These are phyloP conservation scores for Vickermania ingenoplastis DNA, from an alignment of 208 protist species.

Conservation along the genomic window DNA sequence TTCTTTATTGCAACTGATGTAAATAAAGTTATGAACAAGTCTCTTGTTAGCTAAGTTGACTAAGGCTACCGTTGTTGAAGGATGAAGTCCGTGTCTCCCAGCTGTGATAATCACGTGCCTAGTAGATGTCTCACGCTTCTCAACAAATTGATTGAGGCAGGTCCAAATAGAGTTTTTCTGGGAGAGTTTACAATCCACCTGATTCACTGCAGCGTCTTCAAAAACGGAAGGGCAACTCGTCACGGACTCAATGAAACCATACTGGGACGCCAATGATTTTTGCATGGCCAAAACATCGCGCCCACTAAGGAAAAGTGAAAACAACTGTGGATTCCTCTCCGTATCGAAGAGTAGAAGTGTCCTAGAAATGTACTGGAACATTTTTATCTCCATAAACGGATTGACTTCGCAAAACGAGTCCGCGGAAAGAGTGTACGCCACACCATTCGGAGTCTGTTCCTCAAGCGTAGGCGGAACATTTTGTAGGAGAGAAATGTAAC, in stretches of 20 bases:
- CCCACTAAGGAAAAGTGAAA: constrained; percentile 19
- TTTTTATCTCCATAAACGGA: constrained; percentile 33
- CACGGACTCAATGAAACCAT: constrained; percentile 5
- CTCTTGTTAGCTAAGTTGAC: constrained; percentile 6
- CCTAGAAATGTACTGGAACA: constrained; percentile 18
- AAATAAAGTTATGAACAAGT: constrained; percentile 20
- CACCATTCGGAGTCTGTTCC: constrained; percentile 23
- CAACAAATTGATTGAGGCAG: neutral
- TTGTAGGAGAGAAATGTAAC: constrained; percentile 18
- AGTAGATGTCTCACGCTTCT: neutral
- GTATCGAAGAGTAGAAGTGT: constrained; percentile 18
- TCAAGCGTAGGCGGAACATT: constrained; percentile 11
- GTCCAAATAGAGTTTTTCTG: constrained; percentile 12
- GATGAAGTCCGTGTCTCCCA: constrained; percentile 31
- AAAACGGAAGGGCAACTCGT: constrained; percentile 31
- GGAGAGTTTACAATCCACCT: constrained; percentile 10
- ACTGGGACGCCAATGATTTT: constrained; percentile 24
- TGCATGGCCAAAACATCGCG: constrained; percentile 28
- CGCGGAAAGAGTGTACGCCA: constrained; percentile 20
- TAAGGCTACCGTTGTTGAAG: constrained; percentile 12
- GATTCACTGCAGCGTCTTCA: constrained; percentile 17
- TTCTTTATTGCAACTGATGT: constrained; percentile 38
- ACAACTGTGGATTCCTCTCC: neutral
- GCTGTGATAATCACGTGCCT: constrained; percentile 25
- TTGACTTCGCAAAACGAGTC: constrained; percentile 49